Conservation (phyloP, 169 alveolate species). For the Plasmodium cynomolgi region DNA sequence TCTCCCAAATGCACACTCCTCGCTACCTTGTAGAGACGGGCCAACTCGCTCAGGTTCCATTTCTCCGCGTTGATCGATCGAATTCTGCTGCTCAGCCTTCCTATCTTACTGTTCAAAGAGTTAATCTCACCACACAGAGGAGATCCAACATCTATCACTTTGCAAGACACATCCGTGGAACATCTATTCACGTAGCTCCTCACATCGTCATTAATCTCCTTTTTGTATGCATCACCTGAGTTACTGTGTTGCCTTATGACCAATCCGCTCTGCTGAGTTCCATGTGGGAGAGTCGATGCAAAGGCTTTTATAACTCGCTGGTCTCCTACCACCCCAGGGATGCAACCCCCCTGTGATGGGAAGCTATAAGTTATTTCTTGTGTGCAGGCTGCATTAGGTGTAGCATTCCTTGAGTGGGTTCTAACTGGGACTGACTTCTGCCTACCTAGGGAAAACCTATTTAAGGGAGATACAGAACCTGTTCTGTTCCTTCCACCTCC, state of each 20-base stretch:
- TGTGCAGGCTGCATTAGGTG: constrained; percentile 7
- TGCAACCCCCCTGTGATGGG: not conserved
- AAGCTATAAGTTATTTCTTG: constrained; percentile 40
- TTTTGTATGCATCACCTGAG: not conserved
- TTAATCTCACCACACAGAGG: not conserved
- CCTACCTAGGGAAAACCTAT: not conserved
- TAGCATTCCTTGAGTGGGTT: not conserved
- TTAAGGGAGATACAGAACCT: constrained; percentile 7
- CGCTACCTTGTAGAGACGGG: constrained; percentile 42
- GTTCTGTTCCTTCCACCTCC: not conserved
- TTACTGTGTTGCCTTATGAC: not conserved
- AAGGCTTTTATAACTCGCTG: not conserved
- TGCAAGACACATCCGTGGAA: constrained; percentile 18
- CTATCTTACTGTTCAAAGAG: constrained; percentile 8
- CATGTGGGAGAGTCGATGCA: not conserved
- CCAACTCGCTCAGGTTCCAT: constrained; percentile 8
- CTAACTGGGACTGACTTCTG: not conserved
- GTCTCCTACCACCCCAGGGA: not conserved
- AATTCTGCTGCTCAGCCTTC: not conserved
- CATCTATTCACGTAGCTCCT: constrained; percentile 3
- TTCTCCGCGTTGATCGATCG: constrained; percentile 1
- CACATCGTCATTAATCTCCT: not conserved
- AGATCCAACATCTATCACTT: not conserved
- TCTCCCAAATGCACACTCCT: too few relatives aligned
- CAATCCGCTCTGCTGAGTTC: not conserved